Percentiles rank a stretch among this genome's conserved stretches.
Evolutionary conservation across 148 eudicot genomes (phyloP).

Genomic region (Arctostaphylos glauca): DNA sequence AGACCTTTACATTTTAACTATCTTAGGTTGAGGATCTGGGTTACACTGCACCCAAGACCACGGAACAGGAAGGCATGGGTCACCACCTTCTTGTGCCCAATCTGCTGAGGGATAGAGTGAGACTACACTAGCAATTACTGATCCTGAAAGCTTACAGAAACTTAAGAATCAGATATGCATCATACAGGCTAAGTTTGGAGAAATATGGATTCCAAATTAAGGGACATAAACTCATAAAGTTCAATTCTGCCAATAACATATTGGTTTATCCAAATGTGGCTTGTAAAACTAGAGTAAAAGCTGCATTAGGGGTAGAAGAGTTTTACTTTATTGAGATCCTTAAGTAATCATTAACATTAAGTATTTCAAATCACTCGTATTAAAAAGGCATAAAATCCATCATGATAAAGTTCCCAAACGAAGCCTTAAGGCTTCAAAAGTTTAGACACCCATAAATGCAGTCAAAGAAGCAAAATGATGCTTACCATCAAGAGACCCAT

Average conservation of each 20-base stretch:
- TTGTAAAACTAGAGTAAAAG: too few species aligned
- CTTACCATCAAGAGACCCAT: slow-evolving; percentile 83
- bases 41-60: slow-evolving; percentile 90
- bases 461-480: slow-evolving; percentile 3
- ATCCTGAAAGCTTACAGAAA: slow-evolving; percentile 42
- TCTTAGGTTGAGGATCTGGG: slow-evolving; percentile 72
- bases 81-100: slow-evolving; percentile 98
- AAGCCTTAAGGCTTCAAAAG: too few species aligned
- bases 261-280: too few species aligned
- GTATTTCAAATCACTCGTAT: too few species aligned
- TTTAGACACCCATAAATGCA: too few species aligned
- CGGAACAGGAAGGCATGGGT: slow-evolving; percentile 92
- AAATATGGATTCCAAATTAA: too few species aligned
- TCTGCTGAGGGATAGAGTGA: slow-evolving; percentile 52
- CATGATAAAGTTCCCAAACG: too few species aligned
- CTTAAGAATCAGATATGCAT: slow-evolving; percentile 20
- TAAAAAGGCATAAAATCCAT: background rate
- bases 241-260: too few species aligned
- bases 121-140: slow-evolving; percentile 44
- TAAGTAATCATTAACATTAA: too few species aligned
- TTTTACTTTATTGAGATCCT: too few species aligned
- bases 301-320: too few species aligned
- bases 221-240: background rate
- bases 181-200: background rate
- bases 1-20: slow-evolving; percentile 56